phyloP scores from a whole-genome alignment of 148 eudicot genomes.

The Chenopodium suecicum region DNA sequence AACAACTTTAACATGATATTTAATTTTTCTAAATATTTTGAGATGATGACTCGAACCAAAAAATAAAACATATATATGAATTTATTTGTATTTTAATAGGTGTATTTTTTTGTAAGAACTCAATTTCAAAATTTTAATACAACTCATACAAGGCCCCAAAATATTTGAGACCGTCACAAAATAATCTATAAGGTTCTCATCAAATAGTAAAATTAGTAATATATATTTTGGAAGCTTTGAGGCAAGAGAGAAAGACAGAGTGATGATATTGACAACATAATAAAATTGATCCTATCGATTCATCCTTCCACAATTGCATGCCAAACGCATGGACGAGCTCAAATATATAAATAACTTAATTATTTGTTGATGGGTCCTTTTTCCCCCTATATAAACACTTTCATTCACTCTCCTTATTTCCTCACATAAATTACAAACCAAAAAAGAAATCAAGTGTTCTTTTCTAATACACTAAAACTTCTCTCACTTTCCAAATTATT shows the following conservation, averaged over 20 bases:
- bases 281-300: neutral
- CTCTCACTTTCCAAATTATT: neutral
- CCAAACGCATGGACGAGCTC: constrained; percentile 28
- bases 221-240: neutral
- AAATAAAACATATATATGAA: too few species aligned
- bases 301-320: constrained; percentile 17
- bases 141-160: neutral
- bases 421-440: neutral
- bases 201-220: neutral
- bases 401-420: constrained; percentile 2
- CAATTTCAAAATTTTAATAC: too few species aligned
- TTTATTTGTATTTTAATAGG: too few species aligned
- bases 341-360: constrained; percentile 4
- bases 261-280: constrained; percentile 13
- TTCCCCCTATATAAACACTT: constrained; percentile 20
- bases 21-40: too few species aligned
- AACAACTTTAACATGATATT: too few species aligned
- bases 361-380: constrained; percentile 16
- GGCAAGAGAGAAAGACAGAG: neutral
- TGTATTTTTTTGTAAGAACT: too few species aligned
- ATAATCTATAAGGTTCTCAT: neutral
- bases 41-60: too few species aligned
- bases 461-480: neutral
- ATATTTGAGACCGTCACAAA: neutral
- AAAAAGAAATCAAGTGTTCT: neutral